Base-by-base conservation (phyloP, 176 grass and related monocot genomes). In the Ensete ventricosum region DNA sequence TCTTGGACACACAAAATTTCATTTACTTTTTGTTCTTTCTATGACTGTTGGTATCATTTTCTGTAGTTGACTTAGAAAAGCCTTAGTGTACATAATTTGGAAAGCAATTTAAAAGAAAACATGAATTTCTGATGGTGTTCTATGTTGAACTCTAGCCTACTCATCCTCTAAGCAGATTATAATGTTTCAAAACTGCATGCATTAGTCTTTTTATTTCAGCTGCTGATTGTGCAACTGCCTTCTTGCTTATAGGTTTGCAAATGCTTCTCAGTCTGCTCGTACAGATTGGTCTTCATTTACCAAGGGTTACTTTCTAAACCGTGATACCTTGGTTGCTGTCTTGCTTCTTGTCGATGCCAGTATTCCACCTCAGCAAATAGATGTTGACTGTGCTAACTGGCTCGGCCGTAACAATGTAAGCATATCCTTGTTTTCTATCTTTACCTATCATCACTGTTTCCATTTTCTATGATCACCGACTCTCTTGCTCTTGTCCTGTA, bases 301-400 rank as follows among this genome's bases (percentile, higher is more conserved):
- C 22, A 98, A 94, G 74, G 95, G 95, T 11, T 98, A 91, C 83
- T 98, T 94, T 64, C 77, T 98, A 76, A 98, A 91, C 69, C 87
- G 95, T 64, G 86, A 94, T 68, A 89, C 88, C 21, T 87, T 98
- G 78, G 90, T 94, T 58, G 83, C 83, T 19, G 86, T 78, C 26
- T 75, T 98, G 67, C 89, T 98, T n/a, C 95, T 98, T 62, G 75
- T 98, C 23, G 95, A 98, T 82, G 84, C 90, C 52, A 93, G 88
- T 74, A 81, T 94, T 66, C 90, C 95, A 76, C 88, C 90, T 73
- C 88, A 91, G 71, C 78, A 98, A 81, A 84, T 98, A 66, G 88
- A 94, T 74, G 80, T 98, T 17, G 95, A 98, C 53, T 98, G 90
- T 82, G 95, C 95, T 69, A 98, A 91, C 63, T 98, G 95, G 90